Evolutionary conservation across 2,329 filamentous ascomycete species (phyloP).

Genomic region (Diaporthe capsici): DNA sequence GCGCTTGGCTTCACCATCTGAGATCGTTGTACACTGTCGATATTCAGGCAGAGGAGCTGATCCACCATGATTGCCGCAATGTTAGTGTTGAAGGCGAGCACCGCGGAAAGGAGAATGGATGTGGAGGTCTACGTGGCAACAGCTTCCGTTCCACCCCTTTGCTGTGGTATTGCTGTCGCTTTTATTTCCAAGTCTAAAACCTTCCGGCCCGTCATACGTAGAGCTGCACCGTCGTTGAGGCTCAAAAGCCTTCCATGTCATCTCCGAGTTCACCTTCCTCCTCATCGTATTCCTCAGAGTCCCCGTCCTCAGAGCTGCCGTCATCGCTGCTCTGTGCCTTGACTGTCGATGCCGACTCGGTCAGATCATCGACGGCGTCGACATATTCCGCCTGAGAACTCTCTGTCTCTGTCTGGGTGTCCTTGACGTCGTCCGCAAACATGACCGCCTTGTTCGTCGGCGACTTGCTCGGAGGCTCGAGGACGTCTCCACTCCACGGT

Average conservation of each 20-base stretch:
- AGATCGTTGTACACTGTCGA: background rate
- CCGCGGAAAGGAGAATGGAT: background rate
- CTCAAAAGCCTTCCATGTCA: slow-evolving; percentile 43
- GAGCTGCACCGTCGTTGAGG: background rate
- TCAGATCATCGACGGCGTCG: slow-evolving; percentile 29
- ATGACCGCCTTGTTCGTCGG: slow-evolving; percentile 69
- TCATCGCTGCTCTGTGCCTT: slow-evolving; percentile 42
- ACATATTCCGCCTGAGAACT: slow-evolving; percentile 39
- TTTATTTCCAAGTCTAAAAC: background rate
- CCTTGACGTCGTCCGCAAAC: slow-evolving; percentile 70
- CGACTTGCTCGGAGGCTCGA: slow-evolving; percentile 68
- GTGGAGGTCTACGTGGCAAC: background rate
- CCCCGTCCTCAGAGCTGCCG: slow-evolving; percentile 42
- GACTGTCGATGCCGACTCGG: slow-evolving; percentile 40
- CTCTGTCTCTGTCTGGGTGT: slow-evolving; percentile 49
- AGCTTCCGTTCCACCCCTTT: no score
- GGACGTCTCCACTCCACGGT: slow-evolving; percentile 92
- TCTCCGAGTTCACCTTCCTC: slow-evolving; percentile 49
- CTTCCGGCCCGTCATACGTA: background rate
- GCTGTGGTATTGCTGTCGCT: background rate
- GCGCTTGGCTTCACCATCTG: background rate
- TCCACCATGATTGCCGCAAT: no score
- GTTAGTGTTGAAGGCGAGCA: background rate
- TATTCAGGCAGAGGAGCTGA: background rate
- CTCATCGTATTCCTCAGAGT: slow-evolving; percentile 50